A percentile compares a stretch with the other conserved stretches of the same genome.
phyloP scores from a whole-genome alignment of 768 basidiomycete species.

The Cystofilobasidium ferigula region DNA sequence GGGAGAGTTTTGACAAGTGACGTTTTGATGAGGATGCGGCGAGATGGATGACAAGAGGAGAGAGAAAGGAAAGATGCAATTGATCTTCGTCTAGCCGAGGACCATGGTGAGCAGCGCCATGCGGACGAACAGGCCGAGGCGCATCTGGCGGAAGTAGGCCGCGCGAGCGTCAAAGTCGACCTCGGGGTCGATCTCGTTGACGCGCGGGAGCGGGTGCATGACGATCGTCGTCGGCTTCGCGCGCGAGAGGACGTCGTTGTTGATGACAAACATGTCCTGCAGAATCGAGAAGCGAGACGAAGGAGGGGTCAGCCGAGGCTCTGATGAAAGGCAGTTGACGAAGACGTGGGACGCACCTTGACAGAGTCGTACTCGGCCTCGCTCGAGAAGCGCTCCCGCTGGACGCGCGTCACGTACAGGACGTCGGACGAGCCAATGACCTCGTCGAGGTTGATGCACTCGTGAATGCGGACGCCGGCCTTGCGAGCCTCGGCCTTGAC shows the following conservation, averaged over 20 bases:
- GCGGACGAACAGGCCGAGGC: constrained; percentile 86
- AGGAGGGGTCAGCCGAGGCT: background rate
- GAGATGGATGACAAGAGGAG: background rate
- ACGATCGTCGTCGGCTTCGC: constrained; percentile 98
- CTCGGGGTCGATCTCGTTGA: constrained; percentile 96
- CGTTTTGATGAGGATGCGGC: background rate
- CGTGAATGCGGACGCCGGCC: constrained; percentile 64
- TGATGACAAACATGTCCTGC: constrained; percentile 72
- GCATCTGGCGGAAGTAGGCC: constrained; percentile 97
- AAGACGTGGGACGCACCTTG: constrained; percentile 42
- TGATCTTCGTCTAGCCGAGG: constrained; percentile 31
- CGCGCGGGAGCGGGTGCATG: constrained; percentile 95
- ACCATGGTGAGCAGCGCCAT: constrained; percentile 72
- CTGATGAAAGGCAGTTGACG: background rate
- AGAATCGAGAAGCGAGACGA: no score
- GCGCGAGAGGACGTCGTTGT: constrained; percentile 81
- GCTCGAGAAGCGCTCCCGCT: constrained; percentile 80
- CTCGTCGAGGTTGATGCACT: constrained; percentile 81
- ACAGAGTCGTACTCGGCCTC: constrained; percentile 78
- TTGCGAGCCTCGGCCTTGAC: constrained; percentile 75
- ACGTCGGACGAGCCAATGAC: constrained; percentile 89
- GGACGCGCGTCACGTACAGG: constrained; percentile 88
- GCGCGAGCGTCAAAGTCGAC: constrained; percentile 94
- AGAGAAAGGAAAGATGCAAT: background rate
- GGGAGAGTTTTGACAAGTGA: no score